Base-by-base conservation (phyloP, 139 green algal species). In the Micromonas commoda region DNA sequence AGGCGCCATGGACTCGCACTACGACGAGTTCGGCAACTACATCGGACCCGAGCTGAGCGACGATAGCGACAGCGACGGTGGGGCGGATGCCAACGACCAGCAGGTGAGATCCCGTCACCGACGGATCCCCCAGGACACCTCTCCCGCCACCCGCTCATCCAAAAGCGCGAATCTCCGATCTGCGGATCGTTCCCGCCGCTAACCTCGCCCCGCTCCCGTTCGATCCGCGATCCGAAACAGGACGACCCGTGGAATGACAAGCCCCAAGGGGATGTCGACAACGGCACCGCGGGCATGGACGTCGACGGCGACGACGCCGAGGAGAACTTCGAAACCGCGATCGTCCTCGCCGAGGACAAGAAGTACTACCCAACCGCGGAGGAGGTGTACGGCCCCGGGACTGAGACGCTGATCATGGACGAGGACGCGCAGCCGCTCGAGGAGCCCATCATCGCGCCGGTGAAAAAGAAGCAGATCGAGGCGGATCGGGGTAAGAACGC, bases 311-410 rank as follows among this genome's bases (percentile, higher is more conserved):
- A 86, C 23, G 87, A 89, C 38, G 61, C 20, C 3, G 51, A 76
- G 0, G 21, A 20, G 28, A 78, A 83, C 38, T 89, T 72, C 13
- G 71, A 83, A 38, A 91, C 72, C 4, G 74, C 83, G 32, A 85
- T 99, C 0, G 90, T 99, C 0, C 84, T 99, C 23, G 87, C 93
- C 21, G 96, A 99, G 80, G 96, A 99, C 87, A 99, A 98, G 67
- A 97, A 99, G 86, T 98, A 98, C 82, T 99, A 99, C 82, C 92
- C 95, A 16, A 91, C 88, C 20, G 95, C 95, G 0, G 90, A 97
- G 57, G 95, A 99, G 83, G 86, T 90, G 63, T 99, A 96, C 76
- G 95, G 95, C 0, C 65, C 73, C 38, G 95, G 89, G 31, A 93
- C 93, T 33, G 95, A 98, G 82, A 91, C 92, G 21, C 82, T 96